Evolutionary conservation across 1,139 yeast species (phyloP).

Genomic region (Hansenula lynferdii): DNA sequence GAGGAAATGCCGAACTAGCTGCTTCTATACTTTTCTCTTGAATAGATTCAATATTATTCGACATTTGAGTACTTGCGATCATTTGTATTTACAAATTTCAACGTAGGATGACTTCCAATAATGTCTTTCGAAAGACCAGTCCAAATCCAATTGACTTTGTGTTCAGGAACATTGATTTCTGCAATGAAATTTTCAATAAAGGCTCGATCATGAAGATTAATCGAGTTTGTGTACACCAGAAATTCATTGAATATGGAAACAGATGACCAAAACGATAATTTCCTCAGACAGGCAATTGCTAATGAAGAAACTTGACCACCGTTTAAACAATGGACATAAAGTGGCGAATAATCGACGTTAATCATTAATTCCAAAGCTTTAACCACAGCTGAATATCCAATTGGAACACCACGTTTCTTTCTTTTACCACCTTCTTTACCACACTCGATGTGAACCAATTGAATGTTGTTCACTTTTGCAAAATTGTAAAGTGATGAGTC

Average conservation of each 20-base stretch:
- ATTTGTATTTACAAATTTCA: slow-evolving; percentile 17
- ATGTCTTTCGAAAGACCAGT: slow-evolving; percentile 56
- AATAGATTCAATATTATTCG: not conserved
- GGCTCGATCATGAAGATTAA: slow-evolving; percentile 74
- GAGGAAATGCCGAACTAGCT: slow-evolving; percentile 81
- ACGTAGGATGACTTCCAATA: slow-evolving; percentile 31
- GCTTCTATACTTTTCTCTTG: slow-evolving; percentile 62
- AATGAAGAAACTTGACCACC: slow-evolving; percentile 88
- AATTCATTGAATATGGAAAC: slow-evolving; percentile 87
- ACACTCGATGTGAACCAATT: slow-evolving; percentile 61
- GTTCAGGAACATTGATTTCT: slow-evolving; percentile 47
- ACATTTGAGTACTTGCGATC: slow-evolving; percentile 10
- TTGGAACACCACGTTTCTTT: slow-evolving; percentile 74
- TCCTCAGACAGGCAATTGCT: slow-evolving; percentile 80
- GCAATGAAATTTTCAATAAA: slow-evolving; percentile 81
- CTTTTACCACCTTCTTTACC: slow-evolving; percentile 47
- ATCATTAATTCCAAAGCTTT: slow-evolving; percentile 57
- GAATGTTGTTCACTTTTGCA: slow-evolving; percentile 42
- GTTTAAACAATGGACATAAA: slow-evolving; percentile 80
- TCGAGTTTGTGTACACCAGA: slow-evolving; percentile 68
- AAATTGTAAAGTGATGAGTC: slow-evolving; percentile 49
- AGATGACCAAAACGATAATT: slow-evolving; percentile 83
- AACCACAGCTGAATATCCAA: slow-evolving; percentile 58
- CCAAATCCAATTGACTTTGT: slow-evolving; percentile 72
- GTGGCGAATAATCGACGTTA: slow-evolving; percentile 58